These are phyloP conservation scores for Calophaca sinica DNA, from an alignment of 306 rosid genomes.

Conservation along the genomic window DNA sequence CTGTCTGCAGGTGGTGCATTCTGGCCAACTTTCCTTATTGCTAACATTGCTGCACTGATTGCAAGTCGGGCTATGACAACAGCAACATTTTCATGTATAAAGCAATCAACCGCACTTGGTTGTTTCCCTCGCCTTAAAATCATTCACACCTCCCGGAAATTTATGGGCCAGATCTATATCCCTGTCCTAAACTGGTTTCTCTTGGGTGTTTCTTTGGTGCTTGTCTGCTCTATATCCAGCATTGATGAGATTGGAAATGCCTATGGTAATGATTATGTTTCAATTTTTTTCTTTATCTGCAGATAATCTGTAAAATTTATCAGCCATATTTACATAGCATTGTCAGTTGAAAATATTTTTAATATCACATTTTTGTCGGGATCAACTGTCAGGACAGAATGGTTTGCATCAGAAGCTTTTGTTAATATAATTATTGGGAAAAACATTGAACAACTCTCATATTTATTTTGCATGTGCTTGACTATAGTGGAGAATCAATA, in stretches of 20 bases:
- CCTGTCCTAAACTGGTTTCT: slow-evolving; percentile 96
- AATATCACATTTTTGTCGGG: slow-evolving; percentile 2
- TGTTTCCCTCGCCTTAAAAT: slow-evolving; percentile 99
- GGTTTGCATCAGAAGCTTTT: slow-evolving; percentile 31
- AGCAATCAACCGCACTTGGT: slow-evolving; percentile 97
- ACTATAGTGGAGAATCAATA: slow-evolving; percentile 28
- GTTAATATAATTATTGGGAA: slow-evolving; percentile 24
- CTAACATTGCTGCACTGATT: slow-evolving; percentile 88
- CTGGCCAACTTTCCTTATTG: slow-evolving; percentile 84
- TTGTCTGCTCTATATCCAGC: slow-evolving; percentile 82
- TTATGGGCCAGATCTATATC: slow-evolving; percentile 98
- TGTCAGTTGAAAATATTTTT: slow-evolving; percentile 19
- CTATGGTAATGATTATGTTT: slow-evolving; percentile 68
- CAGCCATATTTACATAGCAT: slow-evolving; percentile 19
- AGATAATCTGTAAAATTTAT: slow-evolving; percentile 19
- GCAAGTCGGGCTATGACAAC: slow-evolving; percentile 99
- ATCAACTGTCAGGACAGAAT: slow-evolving; percentile 24
- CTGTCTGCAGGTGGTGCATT: slow-evolving; percentile 72
- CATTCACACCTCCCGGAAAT: slow-evolving; percentile 90
- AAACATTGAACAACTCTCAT: background rate
- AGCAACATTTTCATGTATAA: slow-evolving; percentile 96
- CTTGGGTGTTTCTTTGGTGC: slow-evolving; percentile 76
- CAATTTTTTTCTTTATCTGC: slow-evolving; percentile 2
- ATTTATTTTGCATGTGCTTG: slow-evolving; percentile 37
- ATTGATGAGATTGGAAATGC: slow-evolving; percentile 97